Conservation (phyloP, 164 flowering plant species). For the Chloranthus sessilifolius region DNA sequence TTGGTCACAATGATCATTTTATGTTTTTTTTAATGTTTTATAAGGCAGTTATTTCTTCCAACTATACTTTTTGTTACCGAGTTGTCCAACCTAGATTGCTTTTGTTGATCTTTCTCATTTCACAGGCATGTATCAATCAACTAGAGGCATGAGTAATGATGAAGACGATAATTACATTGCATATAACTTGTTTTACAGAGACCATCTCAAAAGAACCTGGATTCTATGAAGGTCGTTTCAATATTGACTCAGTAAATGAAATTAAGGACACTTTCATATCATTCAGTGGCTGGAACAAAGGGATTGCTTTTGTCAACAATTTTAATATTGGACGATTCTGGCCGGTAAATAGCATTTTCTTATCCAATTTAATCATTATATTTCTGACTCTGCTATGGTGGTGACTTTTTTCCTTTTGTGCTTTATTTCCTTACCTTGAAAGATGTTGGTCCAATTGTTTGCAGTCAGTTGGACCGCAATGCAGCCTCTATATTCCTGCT, state of each 20-base stretch:
- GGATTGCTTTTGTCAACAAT: conserved; percentile 68
- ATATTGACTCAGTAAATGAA: conserved; percentile 25
- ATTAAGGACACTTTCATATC: conserved; percentile 69
- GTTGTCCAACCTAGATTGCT: neutral
- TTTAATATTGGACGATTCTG: conserved; percentile 89
- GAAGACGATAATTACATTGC: neutral
- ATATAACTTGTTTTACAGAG: conserved; percentile 27
- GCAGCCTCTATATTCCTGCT: conserved; percentile 92
- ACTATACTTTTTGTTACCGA: neutral
- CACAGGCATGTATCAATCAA: neutral
- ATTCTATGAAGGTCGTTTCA: conserved; percentile 52
- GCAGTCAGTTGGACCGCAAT: conserved; percentile 85
- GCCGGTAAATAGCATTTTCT: conserved; percentile 49
- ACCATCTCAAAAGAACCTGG: conserved; percentile 38
- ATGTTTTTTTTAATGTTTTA: neutral
- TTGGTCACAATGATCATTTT: too few species aligned
- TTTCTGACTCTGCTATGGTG: neutral
- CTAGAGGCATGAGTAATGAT: conserved; percentile 7
- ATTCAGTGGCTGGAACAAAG: conserved; percentile 85
- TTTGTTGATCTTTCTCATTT: neutral
- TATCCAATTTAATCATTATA: neutral
- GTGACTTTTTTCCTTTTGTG: neutral
- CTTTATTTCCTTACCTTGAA: neutral
- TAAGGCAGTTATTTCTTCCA: neutral
- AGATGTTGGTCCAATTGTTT: conserved; percentile 11